These are phyloP conservation scores for Clavispora asparagi DNA, from an alignment of 805 yeast species.

Conservation along the genomic window DNA sequence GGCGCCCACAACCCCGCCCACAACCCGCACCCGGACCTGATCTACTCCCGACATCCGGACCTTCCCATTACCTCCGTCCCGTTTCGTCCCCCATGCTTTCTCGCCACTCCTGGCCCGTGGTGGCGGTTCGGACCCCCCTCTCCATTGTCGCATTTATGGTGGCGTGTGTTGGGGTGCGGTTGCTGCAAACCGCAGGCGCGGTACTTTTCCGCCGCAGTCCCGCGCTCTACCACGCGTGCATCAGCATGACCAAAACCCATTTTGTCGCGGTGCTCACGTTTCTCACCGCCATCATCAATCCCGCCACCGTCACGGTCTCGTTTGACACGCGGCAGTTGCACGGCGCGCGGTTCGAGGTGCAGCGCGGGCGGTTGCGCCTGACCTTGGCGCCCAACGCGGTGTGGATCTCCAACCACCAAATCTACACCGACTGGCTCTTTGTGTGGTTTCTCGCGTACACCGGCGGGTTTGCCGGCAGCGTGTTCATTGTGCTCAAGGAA, in stretches of 20 bases:
- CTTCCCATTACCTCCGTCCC: no score
- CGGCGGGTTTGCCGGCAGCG: conserved; percentile 55
- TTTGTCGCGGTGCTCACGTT: conserved; percentile 54
- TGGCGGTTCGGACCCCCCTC: conserved; percentile 18
- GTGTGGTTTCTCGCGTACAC: conserved; percentile 83
- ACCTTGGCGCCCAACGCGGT: conserved; percentile 49
- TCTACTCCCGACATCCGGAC: no score
- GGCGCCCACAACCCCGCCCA: not conserved
- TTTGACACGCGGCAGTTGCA: conserved; percentile 23
- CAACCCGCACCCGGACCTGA: no score
- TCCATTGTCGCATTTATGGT: conserved; percentile 17
- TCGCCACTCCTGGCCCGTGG: conserved; percentile 15
- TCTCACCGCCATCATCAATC: conserved; percentile 46
- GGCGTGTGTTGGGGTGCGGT: conserved; percentile 37
- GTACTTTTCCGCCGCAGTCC: conserved; percentile 26
- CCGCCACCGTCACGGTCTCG: conserved; percentile 49
- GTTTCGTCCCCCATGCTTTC: not conserved
- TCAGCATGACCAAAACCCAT: conserved; percentile 51
- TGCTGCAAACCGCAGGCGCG: conserved; percentile 41
- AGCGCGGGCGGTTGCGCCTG: conserved; percentile 7
- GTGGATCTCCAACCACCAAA: conserved; percentile 85
- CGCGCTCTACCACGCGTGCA: conserved; percentile 32
- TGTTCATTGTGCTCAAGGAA: conserved; percentile 74
- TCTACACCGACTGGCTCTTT: conserved; percentile 90
- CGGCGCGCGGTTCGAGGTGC: conserved; percentile 13